Evolutionary conservation across 176 grass and related monocot genomes (phyloP).

Genomic region (Lolium rigidum): DNA sequence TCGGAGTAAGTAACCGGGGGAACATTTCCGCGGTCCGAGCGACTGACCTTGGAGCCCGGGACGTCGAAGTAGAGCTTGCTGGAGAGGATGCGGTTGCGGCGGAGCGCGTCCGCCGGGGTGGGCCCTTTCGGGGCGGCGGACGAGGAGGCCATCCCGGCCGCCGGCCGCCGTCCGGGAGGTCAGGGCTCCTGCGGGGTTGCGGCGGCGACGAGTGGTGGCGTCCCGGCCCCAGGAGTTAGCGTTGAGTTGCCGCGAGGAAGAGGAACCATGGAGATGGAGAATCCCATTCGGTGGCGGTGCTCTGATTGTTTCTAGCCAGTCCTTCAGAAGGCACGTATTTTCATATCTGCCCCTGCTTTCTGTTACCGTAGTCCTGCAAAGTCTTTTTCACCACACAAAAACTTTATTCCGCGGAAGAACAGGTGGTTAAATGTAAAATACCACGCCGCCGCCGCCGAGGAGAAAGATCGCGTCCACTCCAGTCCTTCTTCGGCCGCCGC

Average conservation of each 20-base stretch:
- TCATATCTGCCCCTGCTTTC: neutral
- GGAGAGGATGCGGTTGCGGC: conserved; percentile 74
- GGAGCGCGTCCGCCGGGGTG: conserved; percentile 48
- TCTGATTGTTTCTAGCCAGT: neutral
- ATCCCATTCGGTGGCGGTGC: conserved; percentile 31
- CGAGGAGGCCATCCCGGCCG: conserved; percentile 58
- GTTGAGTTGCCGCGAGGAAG: neutral
- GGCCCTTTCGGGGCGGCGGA: too few relatives aligned
- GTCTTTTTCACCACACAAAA: conserved; percentile 7
- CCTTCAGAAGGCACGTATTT: neutral
- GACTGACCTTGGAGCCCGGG: conserved; percentile 69
- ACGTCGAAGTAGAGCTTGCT: conserved; percentile 97
- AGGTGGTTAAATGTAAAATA: neutral
- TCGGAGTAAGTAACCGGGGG: neutral
- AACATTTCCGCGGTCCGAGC: neutral
- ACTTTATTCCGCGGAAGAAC: neutral
- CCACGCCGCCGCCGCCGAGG: conserved; percentile 1
- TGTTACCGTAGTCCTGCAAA: neutral
- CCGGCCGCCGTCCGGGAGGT: neutral
- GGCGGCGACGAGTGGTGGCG: neutral
- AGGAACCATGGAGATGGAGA: neutral
- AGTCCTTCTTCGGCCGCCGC: neutral
- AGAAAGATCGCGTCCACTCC: neutral
- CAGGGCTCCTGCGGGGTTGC: neutral
- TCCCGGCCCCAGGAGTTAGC: neutral